A percentile compares a stretch with the other conserved stretches of the same genome.
Evolutionary conservation across 257 asterid species (phyloP).

Genomic region (Salvia miltiorrhiza): DNA sequence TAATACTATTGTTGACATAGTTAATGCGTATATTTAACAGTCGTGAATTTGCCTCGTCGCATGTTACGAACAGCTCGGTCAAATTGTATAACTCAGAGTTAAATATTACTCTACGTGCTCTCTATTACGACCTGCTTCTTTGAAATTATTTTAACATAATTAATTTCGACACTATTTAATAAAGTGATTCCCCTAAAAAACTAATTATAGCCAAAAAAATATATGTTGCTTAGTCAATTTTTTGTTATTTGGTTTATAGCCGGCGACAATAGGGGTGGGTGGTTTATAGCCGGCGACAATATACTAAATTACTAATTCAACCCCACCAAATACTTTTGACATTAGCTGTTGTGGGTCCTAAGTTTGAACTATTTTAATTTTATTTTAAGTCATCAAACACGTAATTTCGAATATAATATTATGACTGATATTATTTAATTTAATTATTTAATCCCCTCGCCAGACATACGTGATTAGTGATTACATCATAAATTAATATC

Average conservation of each 20-base stretch:
- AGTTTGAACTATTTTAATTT: not conserved
- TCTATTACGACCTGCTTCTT: too few species aligned
- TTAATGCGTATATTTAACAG: not conserved
- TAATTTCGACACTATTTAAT: too few species aligned
- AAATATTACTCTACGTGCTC: not conserved
- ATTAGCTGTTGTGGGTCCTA: constrained; percentile 18
- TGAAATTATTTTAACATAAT: not conserved
- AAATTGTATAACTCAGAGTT: not conserved
- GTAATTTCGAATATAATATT: not conserved
- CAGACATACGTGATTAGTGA: not conserved
- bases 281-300: constrained; percentile 11
- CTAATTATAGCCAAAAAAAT: too few species aligned
- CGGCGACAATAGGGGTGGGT: constrained; percentile 18
- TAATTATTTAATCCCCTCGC: not conserved
- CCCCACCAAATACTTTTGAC: constrained; percentile 2
- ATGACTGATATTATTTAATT: not conserved
- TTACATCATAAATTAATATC: too few species aligned
- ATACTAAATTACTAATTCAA: not conserved
- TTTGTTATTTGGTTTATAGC: constrained; percentile 7
- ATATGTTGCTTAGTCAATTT: not conserved
- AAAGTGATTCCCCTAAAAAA: too few species aligned
- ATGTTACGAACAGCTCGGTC: constrained; percentile 4
- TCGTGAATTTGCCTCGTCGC: not conserved
- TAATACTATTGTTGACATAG: too few species aligned
- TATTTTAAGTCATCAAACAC: constrained; percentile 7